A percentile compares a stretch with the other conserved stretches of the same genome.
These are phyloP conservation scores for Crocinoboletus sp. DNA, from an alignment of 1,284 basidiomycete genomes.

Conservation along the genomic window DNA sequence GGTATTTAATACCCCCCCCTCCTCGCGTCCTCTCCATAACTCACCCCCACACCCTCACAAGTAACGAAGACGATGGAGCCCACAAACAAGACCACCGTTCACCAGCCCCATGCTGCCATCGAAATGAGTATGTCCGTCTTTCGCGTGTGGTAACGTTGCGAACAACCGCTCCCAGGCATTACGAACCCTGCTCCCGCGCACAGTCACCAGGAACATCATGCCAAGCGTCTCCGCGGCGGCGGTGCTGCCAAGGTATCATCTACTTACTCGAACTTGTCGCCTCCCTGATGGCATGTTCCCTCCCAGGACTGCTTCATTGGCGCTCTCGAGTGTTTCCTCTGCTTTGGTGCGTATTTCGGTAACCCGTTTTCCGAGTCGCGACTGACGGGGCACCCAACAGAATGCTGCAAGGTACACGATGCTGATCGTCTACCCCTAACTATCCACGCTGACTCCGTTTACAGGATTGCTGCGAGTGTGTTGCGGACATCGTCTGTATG, in stretches of 20 bases:
- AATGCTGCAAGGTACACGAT: slow-evolving; percentile 31
- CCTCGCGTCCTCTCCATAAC: neutral
- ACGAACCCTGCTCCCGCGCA: slow-evolving; percentile 38
- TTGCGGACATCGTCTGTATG: slow-evolving; percentile 30
- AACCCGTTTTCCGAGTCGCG: neutral
- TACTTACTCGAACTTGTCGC: neutral
- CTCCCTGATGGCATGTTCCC: slow-evolving; percentile 1
- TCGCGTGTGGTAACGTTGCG: neutral
- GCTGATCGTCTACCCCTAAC: no score
- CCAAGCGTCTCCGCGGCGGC: slow-evolving; percentile 46
- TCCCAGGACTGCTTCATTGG: slow-evolving; percentile 48
- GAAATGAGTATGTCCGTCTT: slow-evolving; percentile 41
- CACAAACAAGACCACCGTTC: slow-evolving; percentile 36
- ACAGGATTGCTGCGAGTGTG: slow-evolving; percentile 30
- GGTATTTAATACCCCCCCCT: no score
- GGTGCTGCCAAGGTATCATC: slow-evolving; percentile 41
- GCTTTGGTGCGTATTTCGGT: slow-evolving; percentile 42
- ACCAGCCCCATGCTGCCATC: slow-evolving; percentile 44
- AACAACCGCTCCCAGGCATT: slow-evolving; percentile 25
- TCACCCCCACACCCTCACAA: slow-evolving; percentile 21
- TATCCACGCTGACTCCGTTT: slow-evolving; percentile 1
- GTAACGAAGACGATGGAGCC: slow-evolving; percentile 29
- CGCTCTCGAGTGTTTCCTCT: slow-evolving; percentile 45
- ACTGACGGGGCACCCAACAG: slow-evolving; percentile 14
- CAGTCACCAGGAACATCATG: slow-evolving; percentile 37